These are phyloP conservation scores for Magnusiomyces tetraspermus DNA, from an alignment of 1,139 yeast species.

Conservation along the genomic window DNA sequence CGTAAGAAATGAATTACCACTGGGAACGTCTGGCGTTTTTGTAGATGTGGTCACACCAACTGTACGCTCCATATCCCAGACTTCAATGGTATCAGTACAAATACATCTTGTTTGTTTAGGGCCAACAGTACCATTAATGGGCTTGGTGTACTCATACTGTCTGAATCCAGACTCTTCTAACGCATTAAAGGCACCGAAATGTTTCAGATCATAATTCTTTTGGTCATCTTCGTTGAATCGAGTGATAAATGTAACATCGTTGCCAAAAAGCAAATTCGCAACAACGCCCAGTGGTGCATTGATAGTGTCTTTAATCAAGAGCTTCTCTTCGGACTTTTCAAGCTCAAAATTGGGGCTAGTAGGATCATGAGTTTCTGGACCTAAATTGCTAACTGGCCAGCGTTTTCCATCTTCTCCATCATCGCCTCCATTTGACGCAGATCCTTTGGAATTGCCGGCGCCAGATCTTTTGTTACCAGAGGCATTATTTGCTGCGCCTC, in stretches of 20 bases:
- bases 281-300: conserved; percentile 78
- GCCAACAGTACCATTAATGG: conserved; percentile 75
- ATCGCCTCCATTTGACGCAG: too few species aligned
- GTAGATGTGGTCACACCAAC: conserved; percentile 59
- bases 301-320: conserved; percentile 51
- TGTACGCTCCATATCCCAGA: conserved; percentile 48
- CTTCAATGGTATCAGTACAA: conserved; percentile 61
- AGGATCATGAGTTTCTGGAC: conserved; percentile 50
- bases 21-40: conserved; percentile 89
- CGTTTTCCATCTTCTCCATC: conserved; percentile 8
- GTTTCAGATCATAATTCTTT: conserved; percentile 60
- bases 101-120: conserved; percentile 88
- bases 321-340: conserved; percentile 48
- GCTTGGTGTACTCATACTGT: conserved; percentile 65
- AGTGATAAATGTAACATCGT: conserved; percentile 50
- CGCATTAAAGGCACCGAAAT: conserved; percentile 43
- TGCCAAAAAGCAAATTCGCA: conserved; percentile 63
- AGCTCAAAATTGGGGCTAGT: conserved; percentile 44
- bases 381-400: conserved; percentile 35
- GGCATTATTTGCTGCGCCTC: not conserved
- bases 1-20: conserved; percentile 74
- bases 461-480: too few species aligned
- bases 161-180: conserved; percentile 38
- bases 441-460: too few species aligned
- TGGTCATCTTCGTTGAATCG: conserved; percentile 51